phyloP scores from a whole-genome alignment of 2,329 filamentous ascomycete species.

The Diaporthe caulivora region DNA sequence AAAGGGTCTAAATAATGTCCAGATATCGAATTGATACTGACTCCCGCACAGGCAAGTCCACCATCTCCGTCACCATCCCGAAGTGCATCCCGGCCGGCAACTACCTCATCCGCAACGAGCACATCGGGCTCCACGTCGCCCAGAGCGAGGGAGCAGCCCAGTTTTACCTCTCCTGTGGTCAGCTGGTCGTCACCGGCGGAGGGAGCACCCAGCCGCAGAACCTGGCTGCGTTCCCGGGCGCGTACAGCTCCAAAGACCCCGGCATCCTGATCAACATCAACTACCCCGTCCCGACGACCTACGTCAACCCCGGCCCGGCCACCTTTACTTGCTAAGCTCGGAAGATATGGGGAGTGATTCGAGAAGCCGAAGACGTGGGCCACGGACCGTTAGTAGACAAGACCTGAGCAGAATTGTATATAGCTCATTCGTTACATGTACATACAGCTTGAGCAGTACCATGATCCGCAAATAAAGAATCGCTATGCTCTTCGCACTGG shows the following conservation, averaged over 20 bases:
- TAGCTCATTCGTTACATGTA: not conserved
- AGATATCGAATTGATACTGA: not conserved
- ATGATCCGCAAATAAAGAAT: not conserved
- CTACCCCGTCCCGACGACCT: constrained; percentile 43
- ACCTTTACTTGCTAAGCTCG: constrained; percentile 6
- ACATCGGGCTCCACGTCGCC: constrained; percentile 45
- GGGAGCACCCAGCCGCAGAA: constrained; percentile 38
- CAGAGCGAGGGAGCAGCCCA: constrained; percentile 43
- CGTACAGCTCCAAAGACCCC: constrained; percentile 43
- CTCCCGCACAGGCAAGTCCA: constrained; percentile 25
- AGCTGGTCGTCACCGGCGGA: constrained; percentile 43
- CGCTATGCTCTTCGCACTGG: not conserved
- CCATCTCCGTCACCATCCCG: constrained; percentile 43
- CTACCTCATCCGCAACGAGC: constrained; percentile 46
- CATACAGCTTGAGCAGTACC: not conserved
- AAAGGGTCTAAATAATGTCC: too few species aligned
- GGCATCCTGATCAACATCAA: constrained; percentile 45
- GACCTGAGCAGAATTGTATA: not conserved
- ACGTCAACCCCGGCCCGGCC: constrained; percentile 41
- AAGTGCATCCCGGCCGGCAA: constrained; percentile 43
- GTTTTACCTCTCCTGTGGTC: constrained; percentile 43
- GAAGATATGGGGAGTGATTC: not conserved
- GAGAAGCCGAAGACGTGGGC: not conserved
- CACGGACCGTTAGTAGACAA: not conserved
- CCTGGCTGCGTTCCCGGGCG: constrained; percentile 42